Base-by-base conservation (phyloP, 306 rosid species). In the Dryas octopetala region DNA sequence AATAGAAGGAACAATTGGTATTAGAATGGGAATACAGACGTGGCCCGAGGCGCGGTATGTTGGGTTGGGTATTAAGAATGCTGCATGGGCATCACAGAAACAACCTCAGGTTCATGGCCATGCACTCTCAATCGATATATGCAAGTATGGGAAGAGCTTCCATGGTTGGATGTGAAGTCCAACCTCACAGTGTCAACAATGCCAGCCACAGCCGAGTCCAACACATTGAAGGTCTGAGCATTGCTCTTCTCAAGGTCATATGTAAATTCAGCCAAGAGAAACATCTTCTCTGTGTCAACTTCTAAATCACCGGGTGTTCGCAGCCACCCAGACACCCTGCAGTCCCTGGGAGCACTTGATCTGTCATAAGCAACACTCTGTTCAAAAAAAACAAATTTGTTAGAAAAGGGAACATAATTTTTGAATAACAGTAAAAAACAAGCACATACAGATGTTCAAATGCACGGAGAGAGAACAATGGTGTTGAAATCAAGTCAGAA, bases 361-460 rank as follows among this genome's bases (percentile, higher is more conserved):
- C 97, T 80, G 79, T 96, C 98, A 68, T 66, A 96, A 59, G 98
- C 96, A 60, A 90, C 97, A n/a, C 90, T 92, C 98, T 96, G 90
- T 85, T 69, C 71, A 63, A 58, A 45, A 45, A 47, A 59, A 26
- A 65, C 7, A 67, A 76, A 57, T 0, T 32, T 47, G 23, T 78
- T 38, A 55, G 69, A 2, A 43, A 15, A 40, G 17, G 41, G 54
- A 46, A 16, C 26, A 50, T 14, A 9, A 9, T 49, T 52, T 81
- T 59, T 40, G 7, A 28, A 53, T 14, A 45, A 32, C 11, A 0
- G 9, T 6, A 62, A 68, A 48, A 28, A 12, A 11, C n/a, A 6
- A 11, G 66, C 46, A 61, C 64, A 62, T 2, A 62, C 11, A 62
- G 9, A 0, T 7, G 49, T 9, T 41, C 5, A 32, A 11, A 9